Conservation (phyloP, 163 green algal genomes). For the Prototheca wickerhamii region DNA sequence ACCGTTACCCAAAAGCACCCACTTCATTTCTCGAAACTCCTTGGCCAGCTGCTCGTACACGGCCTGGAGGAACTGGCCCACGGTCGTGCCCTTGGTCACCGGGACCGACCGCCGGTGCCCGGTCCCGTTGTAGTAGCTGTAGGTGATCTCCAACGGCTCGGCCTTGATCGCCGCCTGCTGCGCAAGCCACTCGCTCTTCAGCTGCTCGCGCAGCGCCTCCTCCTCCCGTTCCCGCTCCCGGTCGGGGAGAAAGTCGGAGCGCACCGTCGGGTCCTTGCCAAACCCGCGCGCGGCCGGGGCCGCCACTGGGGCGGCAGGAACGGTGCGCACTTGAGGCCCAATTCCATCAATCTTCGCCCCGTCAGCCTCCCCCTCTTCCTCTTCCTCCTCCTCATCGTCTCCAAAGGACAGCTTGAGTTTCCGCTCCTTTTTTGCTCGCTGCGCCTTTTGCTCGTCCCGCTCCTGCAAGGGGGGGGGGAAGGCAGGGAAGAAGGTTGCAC, state of each 20-base stretch:
- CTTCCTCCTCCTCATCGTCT: constrained; percentile 39
- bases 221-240: constrained; percentile 71
- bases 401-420: constrained; percentile 65
- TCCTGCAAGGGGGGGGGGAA: constrained; percentile 36
- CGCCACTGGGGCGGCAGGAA: too few species aligned
- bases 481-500: too few species aligned
- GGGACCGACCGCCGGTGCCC: constrained; percentile 68
- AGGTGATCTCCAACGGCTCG: constrained; percentile 85
- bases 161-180: constrained; percentile 70
- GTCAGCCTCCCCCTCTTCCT: too few species aligned
- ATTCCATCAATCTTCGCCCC: too few species aligned
- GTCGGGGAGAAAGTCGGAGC: constrained; percentile 90
- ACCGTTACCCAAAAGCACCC: not conserved
- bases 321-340: too few species aligned
- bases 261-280: constrained; percentile 83
- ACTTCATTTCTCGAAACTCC: constrained; percentile 82
- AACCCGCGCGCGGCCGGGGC: too few species aligned
- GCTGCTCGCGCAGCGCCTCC: constrained; percentile 59
- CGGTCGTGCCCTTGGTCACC: constrained; percentile 83
- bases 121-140: constrained; percentile 92
- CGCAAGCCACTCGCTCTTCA: constrained; percentile 46
- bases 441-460: constrained; percentile 35
- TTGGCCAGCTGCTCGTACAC: constrained; percentile 75
- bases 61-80: constrained; percentile 77
- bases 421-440: constrained; percentile 40